A percentile compares a stretch with the other conserved stretches of the same genome.
phyloP scores from a whole-genome alignment of 1,284 basidiomycete genomes.

The Ustilago cynodontis region DNA sequence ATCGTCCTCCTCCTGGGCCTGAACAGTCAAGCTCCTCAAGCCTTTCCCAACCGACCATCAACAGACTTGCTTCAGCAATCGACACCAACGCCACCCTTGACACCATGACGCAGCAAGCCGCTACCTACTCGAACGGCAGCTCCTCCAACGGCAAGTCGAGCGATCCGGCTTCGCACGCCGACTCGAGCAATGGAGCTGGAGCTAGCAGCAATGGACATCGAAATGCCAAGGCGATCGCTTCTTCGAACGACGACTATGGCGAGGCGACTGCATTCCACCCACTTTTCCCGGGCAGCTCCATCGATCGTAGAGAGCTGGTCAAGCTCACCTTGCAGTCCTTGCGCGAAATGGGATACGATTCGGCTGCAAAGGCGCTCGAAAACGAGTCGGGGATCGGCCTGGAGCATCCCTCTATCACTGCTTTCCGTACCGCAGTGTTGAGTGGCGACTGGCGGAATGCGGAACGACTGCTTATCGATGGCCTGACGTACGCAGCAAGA shows the following conservation, averaged over 20 bases:
- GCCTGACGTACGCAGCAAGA: slow-evolving; percentile 56
- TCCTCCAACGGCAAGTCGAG: slow-evolving; percentile 25
- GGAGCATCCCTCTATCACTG: slow-evolving; percentile 82
- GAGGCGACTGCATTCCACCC: slow-evolving; percentile 27
- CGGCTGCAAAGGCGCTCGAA: slow-evolving; percentile 87
- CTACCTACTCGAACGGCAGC: slow-evolving; percentile 27
- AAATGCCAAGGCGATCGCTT: slow-evolving; percentile 11
- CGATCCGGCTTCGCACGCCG: slow-evolving; percentile 16
- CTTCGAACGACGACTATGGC: slow-evolving; percentile 25
- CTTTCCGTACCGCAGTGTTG: slow-evolving; percentile 85
- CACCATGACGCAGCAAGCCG: slow-evolving; percentile 26
- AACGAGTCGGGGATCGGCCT: slow-evolving; percentile 91
- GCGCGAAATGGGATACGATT: slow-evolving; percentile 92
- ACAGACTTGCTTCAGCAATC: not conserved
- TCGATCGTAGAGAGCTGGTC: slow-evolving; percentile 87
- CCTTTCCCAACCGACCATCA: not conserved
- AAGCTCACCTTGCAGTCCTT: slow-evolving; percentile 90
- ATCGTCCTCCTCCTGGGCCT: slow-evolving; percentile 16
- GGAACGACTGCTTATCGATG: slow-evolving; percentile 77
- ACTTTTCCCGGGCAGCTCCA: slow-evolving; percentile 44
- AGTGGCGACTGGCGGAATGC: slow-evolving; percentile 87
- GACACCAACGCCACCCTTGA: not conserved
- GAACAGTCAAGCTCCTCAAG: slow-evolving; percentile 9
- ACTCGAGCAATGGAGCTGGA: slow-evolving; percentile 17
- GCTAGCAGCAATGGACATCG: slow-evolving; percentile 36